phyloP scores from a whole-genome alignment of 352 stramenopile species.

The Globisporangium abappressorium region DNA sequence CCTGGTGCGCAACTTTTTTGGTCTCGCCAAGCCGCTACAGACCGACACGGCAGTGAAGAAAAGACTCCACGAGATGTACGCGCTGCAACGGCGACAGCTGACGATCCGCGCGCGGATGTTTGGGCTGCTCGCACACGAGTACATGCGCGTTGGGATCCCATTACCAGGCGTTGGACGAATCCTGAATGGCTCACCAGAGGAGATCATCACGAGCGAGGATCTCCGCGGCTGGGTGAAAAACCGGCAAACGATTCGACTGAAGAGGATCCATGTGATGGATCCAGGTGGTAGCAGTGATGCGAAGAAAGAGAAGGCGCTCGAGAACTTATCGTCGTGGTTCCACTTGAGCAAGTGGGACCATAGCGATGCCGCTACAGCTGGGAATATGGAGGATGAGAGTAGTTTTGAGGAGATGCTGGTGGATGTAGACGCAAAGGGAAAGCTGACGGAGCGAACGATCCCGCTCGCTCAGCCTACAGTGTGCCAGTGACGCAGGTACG shows the following conservation, averaged over 20 bases:
- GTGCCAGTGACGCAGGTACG: neutral
- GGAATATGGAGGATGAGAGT: neutral
- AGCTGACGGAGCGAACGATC: conserved; percentile 26
- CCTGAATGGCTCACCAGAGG: conserved; percentile 18
- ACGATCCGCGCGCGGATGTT: conserved; percentile 49
- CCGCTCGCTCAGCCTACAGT: conserved; percentile 22
- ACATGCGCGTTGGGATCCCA: conserved; percentile 59
- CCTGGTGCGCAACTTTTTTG: conserved; percentile 34
- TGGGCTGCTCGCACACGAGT: conserved; percentile 52
- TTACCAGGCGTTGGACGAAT: conserved; percentile 43
- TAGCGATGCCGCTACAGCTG: neutral
- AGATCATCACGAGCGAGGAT: conserved; percentile 45
- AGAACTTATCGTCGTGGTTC: conserved; percentile 28
- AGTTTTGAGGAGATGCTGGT: conserved; percentile 20
- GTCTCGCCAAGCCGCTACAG: conserved; percentile 32
- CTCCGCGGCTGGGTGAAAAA: conserved; percentile 50
- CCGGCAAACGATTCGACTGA: conserved; percentile 41
- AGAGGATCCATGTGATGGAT: conserved; percentile 5
- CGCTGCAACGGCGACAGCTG: conserved; percentile 42
- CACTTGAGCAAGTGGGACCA: conserved; percentile 27
- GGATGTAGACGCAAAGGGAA: conserved; percentile 32
- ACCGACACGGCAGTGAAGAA: conserved; percentile 39
- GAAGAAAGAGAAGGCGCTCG: neutral
- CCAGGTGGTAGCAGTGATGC: neutral
- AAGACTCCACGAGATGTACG: conserved; percentile 48